A percentile compares a stretch with the other conserved stretches of the same genome.
Conservation (phyloP, 805 yeast genomes). For the Candida maesae region DNA sequence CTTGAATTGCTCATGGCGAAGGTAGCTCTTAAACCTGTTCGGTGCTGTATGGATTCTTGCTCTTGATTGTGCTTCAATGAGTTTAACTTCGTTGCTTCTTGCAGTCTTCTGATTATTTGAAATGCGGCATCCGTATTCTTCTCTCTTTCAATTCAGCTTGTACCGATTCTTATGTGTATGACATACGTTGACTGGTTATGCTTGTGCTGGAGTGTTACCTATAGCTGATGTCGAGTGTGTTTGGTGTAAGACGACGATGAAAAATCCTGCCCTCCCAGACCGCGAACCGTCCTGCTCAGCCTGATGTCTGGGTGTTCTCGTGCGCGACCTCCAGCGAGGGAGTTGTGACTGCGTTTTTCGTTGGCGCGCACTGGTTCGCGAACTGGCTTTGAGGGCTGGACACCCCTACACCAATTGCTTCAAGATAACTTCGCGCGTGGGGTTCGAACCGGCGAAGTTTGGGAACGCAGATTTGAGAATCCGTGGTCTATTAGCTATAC, state of each 20-base stretch:
- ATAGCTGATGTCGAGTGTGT: not conserved
- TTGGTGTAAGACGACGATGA: constrained; percentile 5
- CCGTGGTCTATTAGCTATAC: not conserved
- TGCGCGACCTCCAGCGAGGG: not conserved
- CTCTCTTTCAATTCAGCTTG: not conserved
- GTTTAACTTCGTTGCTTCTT: no score
- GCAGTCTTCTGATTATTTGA: no score
- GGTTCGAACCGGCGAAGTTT: constrained; percentile 5
- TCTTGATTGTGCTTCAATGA: no score
- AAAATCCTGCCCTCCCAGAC: constrained; percentile 6
- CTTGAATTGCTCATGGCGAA: no score
- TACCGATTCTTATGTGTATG: not conserved
- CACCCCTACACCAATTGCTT: not conserved
- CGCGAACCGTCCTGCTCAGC: not conserved
- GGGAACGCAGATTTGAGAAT: not conserved
- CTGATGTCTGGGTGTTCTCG: not conserved
- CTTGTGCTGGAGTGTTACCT: constrained; percentile 6
- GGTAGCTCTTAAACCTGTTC: no score
- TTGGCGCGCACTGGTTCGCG: not conserved
- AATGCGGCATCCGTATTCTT: not conserved
- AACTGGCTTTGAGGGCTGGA: not conserved
- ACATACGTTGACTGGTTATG: constrained; percentile 14
- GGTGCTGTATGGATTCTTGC: no score
- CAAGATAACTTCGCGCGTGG: not conserved
- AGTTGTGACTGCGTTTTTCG: constrained; percentile 12